Base-by-base conservation (phyloP, 2,329 filamentous ascomycete species). In the Ophioceras dolichostomum region DNA sequence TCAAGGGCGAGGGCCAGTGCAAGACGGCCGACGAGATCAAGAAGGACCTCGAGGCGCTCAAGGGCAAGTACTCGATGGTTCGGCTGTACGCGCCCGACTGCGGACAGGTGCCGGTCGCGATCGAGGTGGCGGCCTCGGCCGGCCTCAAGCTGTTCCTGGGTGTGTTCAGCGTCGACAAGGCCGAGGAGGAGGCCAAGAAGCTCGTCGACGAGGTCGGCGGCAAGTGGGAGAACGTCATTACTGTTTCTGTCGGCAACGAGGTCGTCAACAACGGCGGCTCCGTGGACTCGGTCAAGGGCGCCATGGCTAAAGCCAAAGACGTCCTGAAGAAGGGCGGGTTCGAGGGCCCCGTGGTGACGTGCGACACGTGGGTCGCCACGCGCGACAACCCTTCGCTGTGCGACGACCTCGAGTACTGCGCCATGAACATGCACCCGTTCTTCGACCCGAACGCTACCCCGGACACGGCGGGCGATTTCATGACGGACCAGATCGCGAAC, bases 401-500 rank as follows among this genome's bases (percentile, higher is more conserved):
- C 59, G 56, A 76, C 19, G 67, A 64, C 32, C 83, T 81, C 1
- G 85, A 93, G 51, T 84, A 83, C 60, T 85, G 79, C 50, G 82
- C 84, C 13, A 73, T 81, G 53, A 94, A 94, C 59, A 74, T 77
- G 46, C 86, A 94, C 57, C 73, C 85, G 10, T 94, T 87, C 69
- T 94, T 91, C 56, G 82, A 93, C 48, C 58, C 65, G 4, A 73
- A 70, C 33, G 70, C 72, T 19, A 55, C 57, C 2, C 71, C 84
- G 1, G 57, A 62, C 1, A 57, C 73, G 22, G 76, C 85, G 3
- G 86, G 86, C 4, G 47, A 55, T 1, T 94, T 85, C 56, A 71
- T 87, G 28, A 56, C 64, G 28, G 49, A 62, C 41, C 42, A 49
- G 21, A 53, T 46, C 45, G 80, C 85, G 57, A 66, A 68, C 32